Evolutionary conservation across 495 filamentous ascomycete species (phyloP), one percentile per base, ranked within the genome.

Genomic region (Hypomontagnella submonticulosa): DNA sequence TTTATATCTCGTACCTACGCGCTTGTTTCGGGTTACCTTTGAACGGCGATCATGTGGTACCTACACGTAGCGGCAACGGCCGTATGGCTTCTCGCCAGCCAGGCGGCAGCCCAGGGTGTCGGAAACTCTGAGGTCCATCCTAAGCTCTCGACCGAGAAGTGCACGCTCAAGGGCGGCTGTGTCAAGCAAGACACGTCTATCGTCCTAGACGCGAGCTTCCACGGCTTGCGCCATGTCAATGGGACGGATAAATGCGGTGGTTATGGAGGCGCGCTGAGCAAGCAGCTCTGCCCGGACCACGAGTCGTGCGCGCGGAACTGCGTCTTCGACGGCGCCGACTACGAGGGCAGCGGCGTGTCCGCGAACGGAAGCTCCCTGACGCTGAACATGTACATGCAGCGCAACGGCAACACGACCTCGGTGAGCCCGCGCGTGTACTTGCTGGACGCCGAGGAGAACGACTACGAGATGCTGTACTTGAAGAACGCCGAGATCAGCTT

Each of bases 151-250:
- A 87, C 84, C 74, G 75, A 80, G 60, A 83, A 78, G 44, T 91
- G 88, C 73, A 79, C 81, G 10, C 73, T 67, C 32, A 60, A 63
- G 27, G 81, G 76, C 33, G 84, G 79, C 44, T 90, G 88, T 76
- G 80, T 79, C 20, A 75, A 77, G 33, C 71, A 79, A 49, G 62
- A 74, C 20, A 85, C 83, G 47, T 82, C 80, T 27, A 74, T 91
- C 47, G 85, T 87, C 30, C 77, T 90, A 36, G 89, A 91, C 73
- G 72, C 87, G 59, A 89, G 88, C 72, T 90, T 87, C 82, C 82
- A 87, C 19, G 87, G 84, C 84, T 69, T 87, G 20, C 87, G 89
- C 65, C 73, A 75, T 1, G 77, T 73, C 13, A 71, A 73, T 34
- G 78, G 79, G 48, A 83, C 80, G 65, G 84, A 79, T 30, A 84